Conservation (phyloP, 768 basidiomycete genomes). For the Lactarius trivialis region DNA sequence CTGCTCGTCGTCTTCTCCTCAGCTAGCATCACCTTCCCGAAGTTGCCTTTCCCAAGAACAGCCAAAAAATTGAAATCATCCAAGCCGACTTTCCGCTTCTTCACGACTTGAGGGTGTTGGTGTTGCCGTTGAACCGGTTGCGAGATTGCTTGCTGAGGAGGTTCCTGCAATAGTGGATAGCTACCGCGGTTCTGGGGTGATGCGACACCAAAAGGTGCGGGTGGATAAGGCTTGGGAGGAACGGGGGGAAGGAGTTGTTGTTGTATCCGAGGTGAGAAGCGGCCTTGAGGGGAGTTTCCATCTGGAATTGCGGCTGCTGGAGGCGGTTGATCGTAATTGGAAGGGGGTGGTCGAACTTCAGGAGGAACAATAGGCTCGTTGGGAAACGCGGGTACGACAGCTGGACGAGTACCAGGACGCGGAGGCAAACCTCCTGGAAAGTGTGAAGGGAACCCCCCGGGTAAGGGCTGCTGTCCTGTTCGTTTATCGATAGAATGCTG, state of each 20-base stretch:
- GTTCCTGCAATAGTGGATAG: conserved; percentile 6
- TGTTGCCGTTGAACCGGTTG: conserved; percentile 30
- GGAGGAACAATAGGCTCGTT: conserved; percentile 32
- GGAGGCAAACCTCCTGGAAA: conserved; percentile 28
- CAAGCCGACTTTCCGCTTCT: conserved; percentile 84
- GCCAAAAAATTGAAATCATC: conserved; percentile 99
- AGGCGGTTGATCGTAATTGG: conserved; percentile 17
- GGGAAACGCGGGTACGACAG: conserved; percentile 32
- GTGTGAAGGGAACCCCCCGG: conserved; percentile 24
- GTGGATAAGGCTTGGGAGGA: conserved; percentile 15
- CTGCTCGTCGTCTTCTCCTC: conserved; percentile 91
- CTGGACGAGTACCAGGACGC: conserved; percentile 34
- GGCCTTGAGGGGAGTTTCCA: conserved; percentile 6
- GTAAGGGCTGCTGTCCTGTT: conserved; percentile 23
- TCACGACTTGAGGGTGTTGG: conserved; percentile 35
- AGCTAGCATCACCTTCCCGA: conserved; percentile 99
- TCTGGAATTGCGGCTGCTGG: conserved; percentile 7
- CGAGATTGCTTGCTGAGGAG: conserved; percentile 27
- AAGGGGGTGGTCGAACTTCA: conserved; percentile 15
- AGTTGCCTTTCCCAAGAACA: conserved; percentile 98
- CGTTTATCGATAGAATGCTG: conserved; percentile 23
- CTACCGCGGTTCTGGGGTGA: conserved; percentile 15
- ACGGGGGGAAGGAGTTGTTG: conserved; percentile 20
- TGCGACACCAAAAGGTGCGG: not conserved
- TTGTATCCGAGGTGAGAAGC: conserved; percentile 14